These are phyloP conservation scores for Mycena pura DNA, from an alignment of 768 basidiomycete species.

Conservation along the genomic window DNA sequence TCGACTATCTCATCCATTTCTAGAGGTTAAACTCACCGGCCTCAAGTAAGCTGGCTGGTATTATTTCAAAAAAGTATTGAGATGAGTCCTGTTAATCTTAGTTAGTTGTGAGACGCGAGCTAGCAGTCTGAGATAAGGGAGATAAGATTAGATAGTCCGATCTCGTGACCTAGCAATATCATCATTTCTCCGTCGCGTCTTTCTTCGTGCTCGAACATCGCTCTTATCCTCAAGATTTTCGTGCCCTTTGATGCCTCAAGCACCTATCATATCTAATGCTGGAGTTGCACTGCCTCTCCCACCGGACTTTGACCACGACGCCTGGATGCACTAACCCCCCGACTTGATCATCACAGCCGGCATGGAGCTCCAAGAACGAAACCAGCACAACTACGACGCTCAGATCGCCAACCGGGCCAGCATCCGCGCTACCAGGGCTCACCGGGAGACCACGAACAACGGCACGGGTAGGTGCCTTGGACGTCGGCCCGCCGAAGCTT, in stretches of 20 bases:
- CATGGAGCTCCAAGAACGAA: not conserved
- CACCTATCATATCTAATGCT: too few species aligned
- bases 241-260: too few species aligned
- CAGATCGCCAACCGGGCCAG: not conserved
- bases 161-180: too few species aligned
- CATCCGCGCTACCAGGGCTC: not conserved
- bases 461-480: not conserved
- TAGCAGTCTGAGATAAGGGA: too few species aligned
- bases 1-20: not conserved
- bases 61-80: constrained; percentile 24
- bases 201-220: too few species aligned
- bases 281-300: too few species aligned
- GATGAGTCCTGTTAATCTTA: constrained; percentile 23
- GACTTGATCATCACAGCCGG: not conserved
- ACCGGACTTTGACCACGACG: not conserved
- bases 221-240: too few species aligned
- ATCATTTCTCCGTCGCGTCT: too few species aligned
- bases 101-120: constrained; percentile 22
- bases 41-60: constrained; percentile 57
- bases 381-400: not conserved
- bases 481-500: not conserved
- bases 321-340: not conserved
- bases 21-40: constrained; percentile 76
- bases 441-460: not conserved
- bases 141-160: too few species aligned